phyloP scores from a whole-genome alignment of 257 asterid species.

The Nicotiana undulata region DNA sequence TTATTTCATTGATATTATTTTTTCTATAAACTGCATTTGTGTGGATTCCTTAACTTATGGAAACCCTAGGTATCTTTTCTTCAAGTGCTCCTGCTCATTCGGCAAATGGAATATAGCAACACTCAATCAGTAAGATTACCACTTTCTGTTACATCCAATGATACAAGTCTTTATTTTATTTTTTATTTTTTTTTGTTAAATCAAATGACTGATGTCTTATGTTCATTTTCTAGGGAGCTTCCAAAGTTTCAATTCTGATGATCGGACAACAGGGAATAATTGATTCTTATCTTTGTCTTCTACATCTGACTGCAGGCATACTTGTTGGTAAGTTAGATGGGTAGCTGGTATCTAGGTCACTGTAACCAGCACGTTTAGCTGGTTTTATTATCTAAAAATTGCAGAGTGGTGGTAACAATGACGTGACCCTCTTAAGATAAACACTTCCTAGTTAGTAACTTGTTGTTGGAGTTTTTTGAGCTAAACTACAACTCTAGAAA shows the following conservation, averaged over 20 bases:
- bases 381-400: not conserved
- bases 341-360: constrained; percentile 1
- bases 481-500: too few species aligned
- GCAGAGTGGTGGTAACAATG: not conserved
- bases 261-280: constrained; percentile 97
- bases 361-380: not conserved
- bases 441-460: not conserved
- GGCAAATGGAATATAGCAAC: constrained; percentile 97
- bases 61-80: constrained; percentile 71
- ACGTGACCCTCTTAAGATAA: not conserved
- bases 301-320: constrained; percentile 98
- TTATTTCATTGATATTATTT: constrained; percentile 5
- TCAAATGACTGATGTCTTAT: not conserved
- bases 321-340: constrained; percentile 64
- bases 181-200: not conserved
- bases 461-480: too few species aligned
- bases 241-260: constrained; percentile 93
- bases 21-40: constrained; percentile 9
- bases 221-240: constrained; percentile 67
- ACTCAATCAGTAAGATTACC: constrained; percentile 74
- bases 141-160: not conserved
- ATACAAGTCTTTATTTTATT: not conserved
- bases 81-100: constrained; percentile 79
- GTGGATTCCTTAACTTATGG: constrained; percentile 46
- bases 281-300: constrained; percentile 96